Base-by-base conservation (phyloP, 2,329 filamentous ascomycete genomes). In the Phoma sp. region DNA sequence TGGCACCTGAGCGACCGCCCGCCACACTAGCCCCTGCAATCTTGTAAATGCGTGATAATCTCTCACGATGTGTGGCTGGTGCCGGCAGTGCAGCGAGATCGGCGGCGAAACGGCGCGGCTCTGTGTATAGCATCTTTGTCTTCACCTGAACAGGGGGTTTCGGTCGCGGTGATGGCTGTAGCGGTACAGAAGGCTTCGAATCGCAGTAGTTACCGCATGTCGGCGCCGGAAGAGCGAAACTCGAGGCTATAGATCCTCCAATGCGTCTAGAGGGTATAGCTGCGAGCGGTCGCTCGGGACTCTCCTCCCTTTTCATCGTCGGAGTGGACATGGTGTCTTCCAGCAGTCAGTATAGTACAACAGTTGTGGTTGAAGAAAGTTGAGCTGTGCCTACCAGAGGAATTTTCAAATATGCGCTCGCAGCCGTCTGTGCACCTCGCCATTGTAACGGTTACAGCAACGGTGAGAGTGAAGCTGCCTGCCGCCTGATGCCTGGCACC, bases 271-370 rank as follows among this genome's bases (percentile, higher is more conserved):
- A 37, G 6, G 43, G 9, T 15, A 32, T 32, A 21, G 38, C 21
- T 36, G 25, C n/a, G 51, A 39, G 38, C 15, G 41, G 36, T 17
- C 25, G 27, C 44, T 59, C 57, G 6, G 41, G 33, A 38, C 57
- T 58, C 10, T 51, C 37, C 19, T 62, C 57, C 25, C 17, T 49
- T 19, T 62, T 60, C 45, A 63, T 58, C 21, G 43, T 31, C 15
- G 19, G 31, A 6, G 21, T 36, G 36, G 44, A 17, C 57, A 59
- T 59, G 15, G 31, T 44, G 7, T 6, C 27, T 25, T 54, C 21
- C 31, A n/a, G 29, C 33, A 43, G 32, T 12, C 19, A 17, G 15
- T 45, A 36, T 27, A 13, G 15, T 38, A 48, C 51, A 44, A 43
- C 33, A 48, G 32, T 46, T 17, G 25, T 47, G 22, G 10, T 12